These are phyloP conservation scores for Daedaleopsis sinensis DNA, from an alignment of 768 basidiomycete genomes.

Conservation along the genomic window DNA sequence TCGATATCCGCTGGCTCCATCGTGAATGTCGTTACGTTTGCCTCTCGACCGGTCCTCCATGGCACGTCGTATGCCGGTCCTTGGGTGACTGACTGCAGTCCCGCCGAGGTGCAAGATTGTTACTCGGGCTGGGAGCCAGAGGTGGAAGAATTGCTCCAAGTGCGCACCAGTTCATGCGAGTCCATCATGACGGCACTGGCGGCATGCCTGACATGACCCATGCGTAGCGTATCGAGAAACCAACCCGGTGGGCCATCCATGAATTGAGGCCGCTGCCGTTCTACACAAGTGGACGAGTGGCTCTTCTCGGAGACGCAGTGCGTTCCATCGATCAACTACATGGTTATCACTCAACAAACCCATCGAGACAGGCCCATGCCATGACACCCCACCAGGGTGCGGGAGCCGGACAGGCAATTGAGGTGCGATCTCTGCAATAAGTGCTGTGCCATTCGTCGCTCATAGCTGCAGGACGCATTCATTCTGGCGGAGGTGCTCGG, in stretches of 20 bases:
- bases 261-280: constrained; percentile 31
- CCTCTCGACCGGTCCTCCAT: constrained; percentile 40
- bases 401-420: constrained; percentile 39
- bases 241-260: constrained; percentile 37
- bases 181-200: not conserved
- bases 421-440: constrained; percentile 21
- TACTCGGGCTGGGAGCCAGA: constrained; percentile 36
- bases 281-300: constrained; percentile 28
- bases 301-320: constrained; percentile 36
- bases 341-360: not conserved
- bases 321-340: not conserved
- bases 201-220: not conserved
- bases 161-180: constrained; percentile 6
- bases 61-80: constrained; percentile 25
- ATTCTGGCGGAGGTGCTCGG: constrained; percentile 33
- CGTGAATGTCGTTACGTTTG: constrained; percentile 49
- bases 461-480: constrained; percentile 33
- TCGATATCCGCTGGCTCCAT: constrained; percentile 46
- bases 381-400: constrained; percentile 38
- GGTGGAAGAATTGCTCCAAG: constrained; percentile 29
- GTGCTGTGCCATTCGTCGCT: not conserved
- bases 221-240: constrained; percentile 29
- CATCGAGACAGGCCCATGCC: constrained; percentile 32
- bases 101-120: constrained; percentile 29
- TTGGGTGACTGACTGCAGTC: constrained; percentile 30